These are phyloP conservation scores for Phytophthora rubi DNA, from an alignment of 352 stramenopile species.

Conservation along the genomic window DNA sequence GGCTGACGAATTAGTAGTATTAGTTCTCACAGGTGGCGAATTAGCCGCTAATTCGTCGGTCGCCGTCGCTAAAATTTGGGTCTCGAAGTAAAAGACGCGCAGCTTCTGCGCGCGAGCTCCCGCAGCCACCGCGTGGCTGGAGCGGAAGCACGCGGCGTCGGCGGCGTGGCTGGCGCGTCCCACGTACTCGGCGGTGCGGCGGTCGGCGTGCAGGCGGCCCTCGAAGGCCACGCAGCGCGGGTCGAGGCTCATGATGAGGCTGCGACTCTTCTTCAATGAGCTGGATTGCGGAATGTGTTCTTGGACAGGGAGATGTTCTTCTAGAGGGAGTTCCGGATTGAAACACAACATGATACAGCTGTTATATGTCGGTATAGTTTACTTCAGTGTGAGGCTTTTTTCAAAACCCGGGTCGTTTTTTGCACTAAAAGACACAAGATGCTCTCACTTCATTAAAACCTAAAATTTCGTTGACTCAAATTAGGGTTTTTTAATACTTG, in stretches of 20 bases:
- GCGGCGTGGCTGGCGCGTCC: slow-evolving; percentile 53
- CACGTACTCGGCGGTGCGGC: slow-evolving; percentile 64
- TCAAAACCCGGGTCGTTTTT: too few species aligned
- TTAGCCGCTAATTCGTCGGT: slow-evolving; percentile 32
- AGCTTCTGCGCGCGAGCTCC: slow-evolving; percentile 9
- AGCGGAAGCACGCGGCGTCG: slow-evolving; percentile 63
- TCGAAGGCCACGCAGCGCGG: slow-evolving; percentile 48
- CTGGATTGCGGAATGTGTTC: not conserved
- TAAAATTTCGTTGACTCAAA: too few species aligned
- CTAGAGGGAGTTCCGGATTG: not conserved
- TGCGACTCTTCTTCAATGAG: slow-evolving; percentile 5
- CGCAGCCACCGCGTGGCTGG: slow-evolving; percentile 29
- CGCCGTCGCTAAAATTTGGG: slow-evolving; percentile 49
- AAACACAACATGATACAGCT: not conserved
- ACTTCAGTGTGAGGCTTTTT: too few species aligned
- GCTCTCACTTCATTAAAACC: too few species aligned
- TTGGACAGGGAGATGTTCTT: not conserved
- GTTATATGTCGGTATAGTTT: too few species aligned
- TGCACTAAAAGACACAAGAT: too few species aligned
- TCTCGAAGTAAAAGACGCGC: slow-evolving; percentile 67
- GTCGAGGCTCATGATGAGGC: slow-evolving; percentile 35
- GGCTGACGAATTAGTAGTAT: slow-evolving; percentile 13
- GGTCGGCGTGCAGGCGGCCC: slow-evolving; percentile 63
- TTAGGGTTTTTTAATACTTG: too few species aligned
- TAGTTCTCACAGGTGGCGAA: slow-evolving; percentile 26